Evolutionary conservation across 2,329 filamentous ascomycete genomes (phyloP), one percentile per base, ranked within the genome.

Genomic region (Cytospora piceicola): DNA sequence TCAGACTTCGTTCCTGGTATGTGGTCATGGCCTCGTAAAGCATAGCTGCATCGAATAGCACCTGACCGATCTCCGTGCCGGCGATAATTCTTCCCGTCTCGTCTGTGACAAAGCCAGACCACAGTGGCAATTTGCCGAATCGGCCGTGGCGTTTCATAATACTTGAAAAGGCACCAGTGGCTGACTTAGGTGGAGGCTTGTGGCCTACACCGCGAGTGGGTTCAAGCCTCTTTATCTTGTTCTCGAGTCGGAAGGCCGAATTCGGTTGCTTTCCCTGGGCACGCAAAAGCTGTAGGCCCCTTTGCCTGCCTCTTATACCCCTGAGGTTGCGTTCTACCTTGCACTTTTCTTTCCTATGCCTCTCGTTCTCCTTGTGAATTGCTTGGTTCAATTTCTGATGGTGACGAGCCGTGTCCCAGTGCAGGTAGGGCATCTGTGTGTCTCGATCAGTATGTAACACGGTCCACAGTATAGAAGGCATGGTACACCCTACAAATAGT

Each of bases 391-490:
- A 56, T 20, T 65, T 65, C 2, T 24, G n/a, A 7, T 67, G 66
- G 32, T 66, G 66, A 8, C 66, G 66, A 24, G 63, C 76, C 0
- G 75, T 78, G 39, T 81, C 78, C 78, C 78, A 81, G 29, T 81
- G 78, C 1, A 80, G 73, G 52, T 75, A 80, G 1, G 77, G 77
- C 74, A 79, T 77, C 77, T 80, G 56, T n/a, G 15, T 12, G 7
- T 4, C 42, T 1, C 0, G 1, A 8, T 53, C 9, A 67, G 42
- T 20, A 3, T 11, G 1, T n/a, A 3, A 2, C 6, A 7, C 5
- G 1, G 6, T 32, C 6, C 1, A 27, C 15, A 3, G 14, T 3
- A 3, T 20, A 5, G 6, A n/a, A 1, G 14, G n/a, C 46, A n/a
- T 49, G 46, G 4, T 5, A 9, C 1, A 34, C 20, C 66, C 34